Percentiles rank a stretch among this genome's conserved stretches.
phyloP scores from a whole-genome alignment of 1,284 basidiomycete species.

The Fomitopsis betulina region DNA sequence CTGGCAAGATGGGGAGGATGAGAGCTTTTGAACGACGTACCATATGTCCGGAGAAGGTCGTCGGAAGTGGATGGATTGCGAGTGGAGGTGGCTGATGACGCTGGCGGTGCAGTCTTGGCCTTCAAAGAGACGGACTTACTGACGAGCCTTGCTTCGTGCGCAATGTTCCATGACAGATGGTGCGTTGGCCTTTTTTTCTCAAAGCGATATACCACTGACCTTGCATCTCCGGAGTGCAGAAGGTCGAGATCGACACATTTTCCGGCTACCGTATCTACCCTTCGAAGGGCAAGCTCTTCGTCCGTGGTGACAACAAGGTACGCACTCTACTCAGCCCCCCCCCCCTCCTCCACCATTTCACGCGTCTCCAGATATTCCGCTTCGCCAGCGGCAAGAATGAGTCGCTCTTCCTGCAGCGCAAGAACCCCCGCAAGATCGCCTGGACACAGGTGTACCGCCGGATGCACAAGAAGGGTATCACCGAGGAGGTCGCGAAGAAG shows the following conservation, averaged over 20 bases:
- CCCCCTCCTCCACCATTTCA: neutral
- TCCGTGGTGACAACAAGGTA: slow-evolving; percentile 97
- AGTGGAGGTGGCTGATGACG: slow-evolving; percentile 36
- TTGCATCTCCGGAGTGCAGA: slow-evolving; percentile 52
- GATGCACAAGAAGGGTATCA: slow-evolving; percentile 99
- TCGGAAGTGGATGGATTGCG: slow-evolving; percentile 39
- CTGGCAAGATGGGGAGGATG: neutral
- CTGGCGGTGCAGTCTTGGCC: slow-evolving; percentile 11
- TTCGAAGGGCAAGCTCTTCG: slow-evolving; percentile 91
- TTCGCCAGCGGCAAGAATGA: slow-evolving; percentile 88
- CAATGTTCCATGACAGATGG: slow-evolving; percentile 38
- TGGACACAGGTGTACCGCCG: slow-evolving; percentile 97
- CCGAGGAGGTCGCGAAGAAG: slow-evolving; percentile 99
- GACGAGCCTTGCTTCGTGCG: slow-evolving; percentile 14
- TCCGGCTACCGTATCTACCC: slow-evolving; percentile 97
- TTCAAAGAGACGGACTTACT: slow-evolving; percentile 15
- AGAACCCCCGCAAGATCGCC: slow-evolving; percentile 99
- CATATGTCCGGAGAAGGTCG: slow-evolving; percentile 18
- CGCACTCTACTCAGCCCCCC: slow-evolving; percentile 21
- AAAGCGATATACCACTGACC: slow-evolving; percentile 15
- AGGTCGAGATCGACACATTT: slow-evolving; percentile 97
- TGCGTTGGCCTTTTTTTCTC: slow-evolving; percentile 27
- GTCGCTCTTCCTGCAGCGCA: slow-evolving; percentile 98
- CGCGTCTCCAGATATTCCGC: slow-evolving; percentile 75
- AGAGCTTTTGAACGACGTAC: slow-evolving; percentile 7